phyloP scores from a whole-genome alignment of 2,329 filamentous ascomycete genomes.

The Cladosporium sphaerospermum region DNA sequence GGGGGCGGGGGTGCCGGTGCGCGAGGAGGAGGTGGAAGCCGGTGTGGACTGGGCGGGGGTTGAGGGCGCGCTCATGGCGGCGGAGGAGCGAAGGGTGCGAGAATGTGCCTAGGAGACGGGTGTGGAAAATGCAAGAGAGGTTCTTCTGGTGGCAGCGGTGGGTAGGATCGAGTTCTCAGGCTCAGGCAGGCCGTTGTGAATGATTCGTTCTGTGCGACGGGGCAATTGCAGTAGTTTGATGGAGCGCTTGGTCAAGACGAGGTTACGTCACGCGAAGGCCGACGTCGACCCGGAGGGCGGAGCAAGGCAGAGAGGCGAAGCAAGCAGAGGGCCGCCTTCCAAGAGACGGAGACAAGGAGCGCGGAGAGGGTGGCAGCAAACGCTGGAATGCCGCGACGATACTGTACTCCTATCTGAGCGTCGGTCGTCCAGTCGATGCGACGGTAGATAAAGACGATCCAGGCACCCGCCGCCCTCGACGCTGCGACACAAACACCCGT shows the following conservation, averaged over 20 bases:
- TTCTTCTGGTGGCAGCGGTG: not conserved
- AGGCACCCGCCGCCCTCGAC: not conserved
- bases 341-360: not conserved
- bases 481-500: not conserved
- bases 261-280: not conserved
- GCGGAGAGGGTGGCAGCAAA: no score
- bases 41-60: constrained; percentile 13
- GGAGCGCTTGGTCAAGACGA: not conserved
- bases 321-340: not conserved
- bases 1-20: constrained; percentile 18
- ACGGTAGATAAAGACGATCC: not conserved
- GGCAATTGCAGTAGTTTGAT: not conserved
- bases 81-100: not conserved
- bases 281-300: not conserved
- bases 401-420: not conserved
- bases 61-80: constrained; percentile 11
- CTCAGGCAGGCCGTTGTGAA: not conserved
- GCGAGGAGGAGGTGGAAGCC: constrained; percentile 15
- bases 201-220: not conserved
- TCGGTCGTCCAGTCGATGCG: not conserved
- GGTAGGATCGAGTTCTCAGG: not conserved
- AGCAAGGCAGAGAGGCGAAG: not conserved
- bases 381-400: not conserved
- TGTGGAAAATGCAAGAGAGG: not conserved
- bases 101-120: not conserved